Evolutionary conservation across 345 rosid species (phyloP).

Genomic region (Salix koriyanagi): DNA sequence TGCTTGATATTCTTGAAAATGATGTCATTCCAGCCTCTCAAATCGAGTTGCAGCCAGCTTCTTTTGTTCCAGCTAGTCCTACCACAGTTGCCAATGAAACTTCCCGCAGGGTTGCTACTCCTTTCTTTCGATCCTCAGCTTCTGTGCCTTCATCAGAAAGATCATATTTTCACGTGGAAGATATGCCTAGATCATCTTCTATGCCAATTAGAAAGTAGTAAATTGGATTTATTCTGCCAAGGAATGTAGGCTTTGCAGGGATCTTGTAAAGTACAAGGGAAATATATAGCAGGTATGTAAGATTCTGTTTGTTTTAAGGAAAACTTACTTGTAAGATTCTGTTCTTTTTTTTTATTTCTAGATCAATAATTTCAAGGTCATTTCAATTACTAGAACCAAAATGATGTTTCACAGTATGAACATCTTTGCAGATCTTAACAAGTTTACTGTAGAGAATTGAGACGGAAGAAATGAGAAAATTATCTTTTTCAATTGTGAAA

Average conservation of each 20-base stretch:
- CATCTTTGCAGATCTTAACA: no score
- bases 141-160: conserved; percentile 40
- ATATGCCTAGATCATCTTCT: conserved; percentile 46
- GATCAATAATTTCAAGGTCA: no score
- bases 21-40: conserved; percentile 20
- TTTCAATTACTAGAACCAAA: no score
- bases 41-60: conserved; percentile 48
- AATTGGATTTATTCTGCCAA: not conserved
- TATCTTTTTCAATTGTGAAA: no score
- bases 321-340: no score
- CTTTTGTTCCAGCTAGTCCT: conserved; percentile 10
- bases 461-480: no score
- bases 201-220: conserved; percentile 56
- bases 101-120: conserved; percentile 50
- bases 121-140: conserved; percentile 60
- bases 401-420: no score
- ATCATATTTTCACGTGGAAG: conserved; percentile 22
- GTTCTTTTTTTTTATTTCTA: no score
- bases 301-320: no score
- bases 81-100: conserved; percentile 41
- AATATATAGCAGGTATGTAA: not conserved
- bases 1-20: conserved; percentile 46
- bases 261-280: not conserved
- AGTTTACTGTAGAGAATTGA: no score
- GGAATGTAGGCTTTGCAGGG: not conserved